phyloP scores from a whole-genome alignment of 1,284 basidiomycete genomes.

The Tranzscheliella williamsii region DNA sequence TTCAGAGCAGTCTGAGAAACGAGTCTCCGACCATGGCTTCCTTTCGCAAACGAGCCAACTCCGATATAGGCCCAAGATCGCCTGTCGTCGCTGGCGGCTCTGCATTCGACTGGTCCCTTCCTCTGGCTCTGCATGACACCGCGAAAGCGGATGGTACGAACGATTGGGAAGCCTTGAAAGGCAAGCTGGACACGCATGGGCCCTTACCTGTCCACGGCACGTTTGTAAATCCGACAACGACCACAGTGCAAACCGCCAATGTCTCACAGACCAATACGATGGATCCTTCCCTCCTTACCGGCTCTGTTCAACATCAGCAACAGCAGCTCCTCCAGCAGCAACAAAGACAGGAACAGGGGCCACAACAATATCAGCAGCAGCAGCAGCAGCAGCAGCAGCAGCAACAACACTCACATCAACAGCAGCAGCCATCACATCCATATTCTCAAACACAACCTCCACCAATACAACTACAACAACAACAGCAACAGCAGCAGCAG shows the following conservation, averaged over 20 bases:
- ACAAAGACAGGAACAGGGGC: no score
- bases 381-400: conserved; percentile 7
- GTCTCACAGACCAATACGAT: conserved; percentile 18
- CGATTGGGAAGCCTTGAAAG: conserved; percentile 19
- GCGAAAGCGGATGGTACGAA: conserved; percentile 2
- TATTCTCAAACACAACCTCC: no score
- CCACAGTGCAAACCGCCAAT: conserved; percentile 4
- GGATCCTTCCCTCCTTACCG: conserved; percentile 27
- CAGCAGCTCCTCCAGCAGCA: conserved; percentile 5
- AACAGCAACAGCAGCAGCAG: conserved; percentile 8
- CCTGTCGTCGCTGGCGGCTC: conserved; percentile 22
- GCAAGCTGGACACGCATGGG: conserved; percentile 1
- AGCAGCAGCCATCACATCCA: no score
- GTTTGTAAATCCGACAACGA: not conserved
- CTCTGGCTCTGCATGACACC: conserved; percentile 7
- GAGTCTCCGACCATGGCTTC: conserved; percentile 32
- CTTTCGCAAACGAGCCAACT: conserved; percentile 43
- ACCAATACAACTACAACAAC: no score
- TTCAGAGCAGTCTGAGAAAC: conserved; percentile 24
- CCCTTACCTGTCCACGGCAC: not conserved
- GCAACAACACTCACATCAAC: conserved; percentile 5
- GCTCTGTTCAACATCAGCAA: conserved; percentile 1
- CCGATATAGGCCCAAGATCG: conserved; percentile 40
- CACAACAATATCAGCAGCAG: not conserved
- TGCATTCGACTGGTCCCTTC: conserved; percentile 32